A percentile compares a stretch with the other conserved stretches of the same genome.
Conservation (phyloP, 139 green algal genomes). For the Picochlorum costavermella region DNA sequence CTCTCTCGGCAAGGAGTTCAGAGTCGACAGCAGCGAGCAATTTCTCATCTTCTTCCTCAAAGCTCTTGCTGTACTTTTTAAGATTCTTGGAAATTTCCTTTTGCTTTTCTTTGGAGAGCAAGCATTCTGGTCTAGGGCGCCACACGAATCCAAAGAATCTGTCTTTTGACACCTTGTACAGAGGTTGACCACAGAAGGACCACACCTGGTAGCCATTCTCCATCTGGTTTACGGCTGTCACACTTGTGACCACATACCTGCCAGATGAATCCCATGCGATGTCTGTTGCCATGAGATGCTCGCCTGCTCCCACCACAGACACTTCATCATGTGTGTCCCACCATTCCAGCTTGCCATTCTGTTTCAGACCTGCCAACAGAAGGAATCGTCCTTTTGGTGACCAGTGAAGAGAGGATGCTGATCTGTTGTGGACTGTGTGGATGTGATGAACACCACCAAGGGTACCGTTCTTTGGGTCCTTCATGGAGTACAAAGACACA, state of each 20-base stretch:
- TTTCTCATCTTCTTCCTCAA: conserved; percentile 88
- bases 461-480: conserved; percentile 46
- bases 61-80: conserved; percentile 83
- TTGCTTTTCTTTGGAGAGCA: conserved; percentile 81
- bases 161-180: conserved; percentile 74
- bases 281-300: conserved; percentile 97
- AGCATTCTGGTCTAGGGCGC: conserved; percentile 75
- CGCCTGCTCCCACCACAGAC: conserved; percentile 62
- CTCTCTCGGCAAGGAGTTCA: conserved; percentile 64
- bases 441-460: conserved; percentile 33
- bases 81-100: conserved; percentile 88
- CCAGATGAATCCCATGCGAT: conserved; percentile 91
- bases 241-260: conserved; percentile 81
- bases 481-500: conserved; percentile 93
- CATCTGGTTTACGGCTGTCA: conserved; percentile 85
- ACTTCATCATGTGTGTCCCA: conserved; percentile 91
- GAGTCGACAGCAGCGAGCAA: conserved; percentile 63
- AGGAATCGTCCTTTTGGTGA: conserved; percentile 82
- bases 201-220: conserved; percentile 94
- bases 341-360: conserved; percentile 95
- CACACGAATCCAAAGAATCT: conserved; percentile 91
- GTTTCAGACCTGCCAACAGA: conserved; percentile 79
- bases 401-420: conserved; percentile 80
- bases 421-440: conserved; percentile 55
- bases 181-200: conserved; percentile 78